Evolutionary conservation across 202 grass and related monocot genomes (phyloP), one percentile per base, ranked within the genome.

Genomic region (Zoysia matrella): DNA sequence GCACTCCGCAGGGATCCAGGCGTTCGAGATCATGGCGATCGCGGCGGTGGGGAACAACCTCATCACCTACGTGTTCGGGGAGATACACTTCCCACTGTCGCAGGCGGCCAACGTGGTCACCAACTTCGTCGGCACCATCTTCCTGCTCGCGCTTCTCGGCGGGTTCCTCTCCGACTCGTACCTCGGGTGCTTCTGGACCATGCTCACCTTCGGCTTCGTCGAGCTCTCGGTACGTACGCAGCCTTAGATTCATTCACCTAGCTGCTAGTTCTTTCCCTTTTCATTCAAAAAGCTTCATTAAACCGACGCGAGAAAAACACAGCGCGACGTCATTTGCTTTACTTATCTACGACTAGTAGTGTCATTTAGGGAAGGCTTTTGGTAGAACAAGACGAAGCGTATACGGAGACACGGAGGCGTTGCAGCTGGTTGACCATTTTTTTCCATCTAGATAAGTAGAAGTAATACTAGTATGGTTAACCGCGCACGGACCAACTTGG

Each of bases 1-100:
- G 3, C 11, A 3, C 8, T 3, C 9, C 74, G 77, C 84, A 98
- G 96, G 92, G 8, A 88, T 95, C 54, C 92, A 98, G 87, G 90
- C 85, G 60, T 90, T 98, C 75, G 96, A 98, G 79, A 98, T 98
- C 89, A 98, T 95, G 92, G 91, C 91, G 57, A 98, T 95, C 70
- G 96, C 96, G 77, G 92, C 96, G 62, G 96, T 98, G 85, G 96
- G 96, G 54, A 98, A 98, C 85, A 98, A 95, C 79, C 90, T 98
- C 0, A 95, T 98, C 84, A 98, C 96, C 39, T 98, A 98, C 92
- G 96, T 95, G 60, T 98, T 95, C 69, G 92, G 94, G 67, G 96
- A 95, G 80, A 98, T 98, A 92, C 92, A 22, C 22, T 22, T 22
- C 22, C 22, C 22, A 0, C 22, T 22, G 22, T 22, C 22, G 22